Conservation (phyloP, 1,284 basidiomycete species). For the Hymenochaete sp. region DNA sequence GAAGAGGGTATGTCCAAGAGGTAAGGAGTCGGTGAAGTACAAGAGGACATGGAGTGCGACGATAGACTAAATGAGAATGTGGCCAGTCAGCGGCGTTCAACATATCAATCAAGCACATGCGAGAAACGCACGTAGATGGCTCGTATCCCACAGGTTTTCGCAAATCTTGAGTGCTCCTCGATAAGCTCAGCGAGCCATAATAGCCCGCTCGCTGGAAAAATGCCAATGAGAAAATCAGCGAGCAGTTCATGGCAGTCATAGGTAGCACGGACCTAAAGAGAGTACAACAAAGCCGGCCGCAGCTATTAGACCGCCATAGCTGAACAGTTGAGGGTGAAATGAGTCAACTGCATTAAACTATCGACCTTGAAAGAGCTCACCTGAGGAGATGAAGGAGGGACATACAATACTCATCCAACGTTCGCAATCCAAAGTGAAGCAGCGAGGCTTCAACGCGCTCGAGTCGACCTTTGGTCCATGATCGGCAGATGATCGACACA, state of each 20-base stretch:
- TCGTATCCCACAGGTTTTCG: conserved; percentile 74
- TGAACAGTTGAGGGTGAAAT: neutral
- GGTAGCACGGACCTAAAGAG: conserved; percentile 11
- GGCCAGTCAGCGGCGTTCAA: too few relatives aligned
- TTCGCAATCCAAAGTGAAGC: too few relatives aligned
- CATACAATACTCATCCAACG: neutral
- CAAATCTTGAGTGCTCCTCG: conserved; percentile 79
- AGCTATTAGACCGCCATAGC: conserved; percentile 16
- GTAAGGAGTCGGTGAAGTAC: conserved; percentile 72
- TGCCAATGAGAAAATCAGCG: neutral
- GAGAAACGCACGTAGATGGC: conserved; percentile 69
- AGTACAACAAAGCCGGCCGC: conserved; percentile 15
- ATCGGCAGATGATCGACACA: too few relatives aligned
- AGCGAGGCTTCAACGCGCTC: too few relatives aligned
- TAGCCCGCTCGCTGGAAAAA: conserved; percentile 71
- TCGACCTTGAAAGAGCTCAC: neutral
- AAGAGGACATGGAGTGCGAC: conserved; percentile 72
- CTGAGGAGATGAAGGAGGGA: conserved; percentile 16
- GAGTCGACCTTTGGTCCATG: too few relatives aligned
- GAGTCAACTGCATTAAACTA: neutral
- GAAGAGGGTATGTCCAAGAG: conserved; percentile 64
- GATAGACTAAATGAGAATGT: conserved; percentile 50
- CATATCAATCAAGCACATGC: neutral
- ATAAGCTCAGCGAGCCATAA: conserved; percentile 91
- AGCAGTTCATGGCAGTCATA: neutral